Percentiles rank a stretch among this genome's conserved stretches.
These are phyloP conservation scores for Gaillardinia entomophila DNA, from an alignment of 805 yeast species.

Conservation along the genomic window DNA sequence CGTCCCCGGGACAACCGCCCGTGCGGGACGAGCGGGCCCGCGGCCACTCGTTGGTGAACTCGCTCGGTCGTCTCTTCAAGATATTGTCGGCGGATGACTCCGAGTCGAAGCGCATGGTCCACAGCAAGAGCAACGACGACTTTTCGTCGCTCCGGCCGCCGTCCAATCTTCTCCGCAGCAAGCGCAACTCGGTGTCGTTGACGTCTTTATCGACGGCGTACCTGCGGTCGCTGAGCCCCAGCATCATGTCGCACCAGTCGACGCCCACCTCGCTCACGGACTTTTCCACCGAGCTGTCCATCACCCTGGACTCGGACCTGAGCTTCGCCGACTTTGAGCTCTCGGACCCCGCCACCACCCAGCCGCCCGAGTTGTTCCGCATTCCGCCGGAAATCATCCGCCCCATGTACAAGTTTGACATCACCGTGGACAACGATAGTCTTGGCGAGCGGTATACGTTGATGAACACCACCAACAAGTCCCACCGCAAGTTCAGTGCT, in stretches of 20 bases:
- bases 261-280: conserved; percentile 33
- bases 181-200: conserved; percentile 27
- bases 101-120: conserved; percentile 2
- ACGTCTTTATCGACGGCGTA: conserved; percentile 30
- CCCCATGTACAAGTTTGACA: conserved; percentile 43
- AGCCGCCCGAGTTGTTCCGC: conserved; percentile 42
- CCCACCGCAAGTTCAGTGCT: too few relatives aligned
- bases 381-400: conserved; percentile 41
- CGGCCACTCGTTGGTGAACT: conserved; percentile 21
- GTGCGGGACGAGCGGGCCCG: conserved; percentile 1
- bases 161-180: conserved; percentile 3
- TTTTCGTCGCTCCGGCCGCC: neutral
- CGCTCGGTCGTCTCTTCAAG: conserved; percentile 29
- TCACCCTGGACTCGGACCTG: conserved; percentile 24
- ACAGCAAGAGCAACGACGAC: conserved; percentile 1
- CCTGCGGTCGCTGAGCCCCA: conserved; percentile 33
- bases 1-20: conserved; percentile 4
- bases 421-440: conserved; percentile 38
- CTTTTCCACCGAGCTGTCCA: conserved; percentile 23
- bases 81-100: conserved; percentile 28
- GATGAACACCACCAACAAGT: conserved; percentile 8
- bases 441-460: conserved; percentile 19
- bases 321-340: neutral
- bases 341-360: neutral
- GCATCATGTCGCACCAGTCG: conserved; percentile 31